phyloP scores from a whole-genome alignment of 768 basidiomycete genomes.

The Boletus eberwhitei region DNA sequence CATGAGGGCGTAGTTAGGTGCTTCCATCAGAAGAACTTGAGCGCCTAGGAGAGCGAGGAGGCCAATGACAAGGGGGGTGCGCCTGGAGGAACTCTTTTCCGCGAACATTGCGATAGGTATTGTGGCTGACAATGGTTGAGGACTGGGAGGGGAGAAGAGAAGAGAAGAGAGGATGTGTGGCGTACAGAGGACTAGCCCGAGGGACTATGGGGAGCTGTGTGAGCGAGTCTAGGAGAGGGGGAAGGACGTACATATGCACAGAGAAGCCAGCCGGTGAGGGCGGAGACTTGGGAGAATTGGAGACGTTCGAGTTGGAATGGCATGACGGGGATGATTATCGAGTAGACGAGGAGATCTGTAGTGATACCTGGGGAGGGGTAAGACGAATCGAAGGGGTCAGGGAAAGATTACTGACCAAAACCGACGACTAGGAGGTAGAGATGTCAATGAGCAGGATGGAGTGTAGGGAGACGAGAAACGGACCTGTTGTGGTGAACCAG shows the following conservation, averaged over 20 bases:
- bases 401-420: slow-evolving; percentile 37
- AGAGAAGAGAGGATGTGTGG: background rate
- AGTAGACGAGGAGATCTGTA: slow-evolving; percentile 58
- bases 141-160: background rate
- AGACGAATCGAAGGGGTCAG: background rate
- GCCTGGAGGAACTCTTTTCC: slow-evolving; percentile 46
- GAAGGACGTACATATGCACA: slow-evolving; percentile 49
- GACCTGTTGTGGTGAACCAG: slow-evolving; percentile 50
- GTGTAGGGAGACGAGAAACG: background rate
- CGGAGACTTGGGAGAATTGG: slow-evolving; percentile 37
- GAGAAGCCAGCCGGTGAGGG: slow-evolving; percentile 57
- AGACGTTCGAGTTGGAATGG: slow-evolving; percentile 59
- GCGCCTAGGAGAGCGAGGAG: slow-evolving; percentile 49
- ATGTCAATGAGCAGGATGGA: slow-evolving; percentile 2
- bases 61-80: slow-evolving; percentile 48
- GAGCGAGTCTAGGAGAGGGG: background rate
- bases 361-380: slow-evolving; percentile 30
- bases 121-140: slow-evolving; percentile 39
- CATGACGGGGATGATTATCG: slow-evolving; percentile 59
- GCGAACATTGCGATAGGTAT: slow-evolving; percentile 56
- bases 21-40: slow-evolving; percentile 62
- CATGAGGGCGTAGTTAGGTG: slow-evolving; percentile 54
- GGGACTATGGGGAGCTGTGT: slow-evolving; percentile 38
- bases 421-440: slow-evolving; percentile 39
- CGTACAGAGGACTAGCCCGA: slow-evolving; percentile 54